Evolutionary conservation across 2,329 filamentous ascomycete genomes (phyloP), one percentile per base, ranked within the genome.

Genomic region (Davidsoniella australis): DNA sequence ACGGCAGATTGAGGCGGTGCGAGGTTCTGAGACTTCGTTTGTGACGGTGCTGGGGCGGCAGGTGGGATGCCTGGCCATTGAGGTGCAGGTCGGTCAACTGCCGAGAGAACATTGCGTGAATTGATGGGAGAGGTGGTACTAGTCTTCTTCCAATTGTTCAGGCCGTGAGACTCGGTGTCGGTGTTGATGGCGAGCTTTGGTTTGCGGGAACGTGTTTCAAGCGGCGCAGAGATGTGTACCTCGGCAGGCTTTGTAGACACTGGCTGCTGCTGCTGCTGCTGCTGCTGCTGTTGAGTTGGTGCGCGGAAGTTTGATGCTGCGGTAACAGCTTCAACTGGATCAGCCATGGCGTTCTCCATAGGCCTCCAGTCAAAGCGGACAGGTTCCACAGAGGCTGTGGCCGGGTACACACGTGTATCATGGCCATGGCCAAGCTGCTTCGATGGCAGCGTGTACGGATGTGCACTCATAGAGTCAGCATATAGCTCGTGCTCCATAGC

Each of bases 181-280:
- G 50, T 52, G 5, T 42, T 24, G 36, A 52, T 49, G 47, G 42
- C 45, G 24, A 52, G 50, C 29, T 52, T 49, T 14, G 50, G 50
- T 18, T 48, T 48, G 5, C 40, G 14, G 14, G 41, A 24, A 9
- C 20, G 24, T n/a, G 29, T 20, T 16, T 26, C 39, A 14, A 18
- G 23, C 18, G 18, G 7, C 5, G 40, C 14, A 16, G 17, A 8
- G 7, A 23, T 3, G 14, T 20, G 6, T 8, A 45, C 10, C 4
- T 26, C 44, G 14, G 29, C 17, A 10, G 40, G 20, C n/a, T 24
- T 24, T 29, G 14, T 23, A 16, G n/a, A 2, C 9, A n/a, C 17
- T 38, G 17, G 8, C 5, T 38, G 20, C 3, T 45, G n/a, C 10
- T 48, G 8, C 9, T 17, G 26, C 7, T 26, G 38, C 8, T 17